These are phyloP conservation scores for Phytopythium oedochilum DNA, from an alignment of 352 stramenopile species.

Conservation along the genomic window DNA sequence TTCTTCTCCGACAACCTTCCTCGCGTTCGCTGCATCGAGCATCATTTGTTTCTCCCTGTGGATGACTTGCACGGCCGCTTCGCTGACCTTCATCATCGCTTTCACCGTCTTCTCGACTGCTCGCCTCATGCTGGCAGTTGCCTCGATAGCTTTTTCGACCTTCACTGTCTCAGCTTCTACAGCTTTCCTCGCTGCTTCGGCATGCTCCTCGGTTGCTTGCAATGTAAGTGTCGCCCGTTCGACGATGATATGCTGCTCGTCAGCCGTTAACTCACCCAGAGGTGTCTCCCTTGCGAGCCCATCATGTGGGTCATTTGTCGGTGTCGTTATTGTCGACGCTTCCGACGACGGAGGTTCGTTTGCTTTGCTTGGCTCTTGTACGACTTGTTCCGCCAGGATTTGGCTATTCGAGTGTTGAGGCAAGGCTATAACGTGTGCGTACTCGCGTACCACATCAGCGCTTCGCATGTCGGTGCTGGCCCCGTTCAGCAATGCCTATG, in stretches of 20 bases:
- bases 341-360: background rate
- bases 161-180: background rate
- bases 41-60: background rate
- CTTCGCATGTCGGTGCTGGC: background rate
- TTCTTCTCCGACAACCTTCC: background rate
- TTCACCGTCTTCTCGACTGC: background rate
- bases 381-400: background rate
- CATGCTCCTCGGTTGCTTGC: background rate
- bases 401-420: background rate
- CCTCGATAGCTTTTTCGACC: background rate
- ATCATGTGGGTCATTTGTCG: background rate
- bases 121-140: background rate
- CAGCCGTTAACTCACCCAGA: background rate
- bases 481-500: background rate
- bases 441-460: background rate
- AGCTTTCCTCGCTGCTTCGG: background rate
- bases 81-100: background rate
- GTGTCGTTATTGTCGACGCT: background rate
- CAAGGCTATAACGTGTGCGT: background rate
- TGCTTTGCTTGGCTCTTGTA: background rate
- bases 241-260: background rate
- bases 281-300: background rate
- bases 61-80: background rate
- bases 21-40: background rate
- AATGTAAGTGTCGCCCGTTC: background rate